Evolutionary conservation across 768 basidiomycete species (phyloP), one percentile per base, ranked within the genome.

Genomic region (Pholiota microspora): DNA sequence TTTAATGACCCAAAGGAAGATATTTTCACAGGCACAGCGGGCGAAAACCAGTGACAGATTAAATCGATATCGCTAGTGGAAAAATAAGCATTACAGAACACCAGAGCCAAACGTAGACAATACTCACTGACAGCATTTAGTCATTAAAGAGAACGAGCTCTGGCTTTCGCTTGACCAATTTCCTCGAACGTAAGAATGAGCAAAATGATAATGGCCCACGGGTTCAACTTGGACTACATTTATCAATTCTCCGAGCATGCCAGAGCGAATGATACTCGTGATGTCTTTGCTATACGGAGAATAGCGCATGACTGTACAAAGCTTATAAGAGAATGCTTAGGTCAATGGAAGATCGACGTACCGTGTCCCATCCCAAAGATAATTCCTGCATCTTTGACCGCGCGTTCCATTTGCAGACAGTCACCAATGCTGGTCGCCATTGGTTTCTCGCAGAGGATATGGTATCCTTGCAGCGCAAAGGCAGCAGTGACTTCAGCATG

Each of bases 301-400:
- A 69, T 95, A 95, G 16, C 93, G 82, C 68, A 95, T 71, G 0
- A 95, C 93, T 94, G 31, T 32, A n/a, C n/a, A 42, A 49, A 36
- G 36, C 4, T 24, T 35, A 29, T 50, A 10, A 54, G 51, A 40
- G 16, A 42, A 32, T 28, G 28, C 10, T 56, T 8, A 31, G 52
- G 13, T 21, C 12, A 46, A 45, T 16, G 29, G 27, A 8, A 42
- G 35, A 27, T 28, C 10, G 47, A 64, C 77, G 52, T 59, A 90
- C 92, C 92, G 62, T 94, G 93, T 1, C 93, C 89, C 77, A 92
- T 83, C 15, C 89, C 93, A 73, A 93, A 94, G 59, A 94, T 86
- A 36, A 83, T 76, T 0, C 82, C 82, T 2, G 86, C 80, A 29
- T 83, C 77, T 68, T 82, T 84, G 27, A 94, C 77, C 0, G 83